Evolutionary conservation across 495 filamentous ascomycete genomes (phyloP).

Genomic region (Penicillium pulvis): DNA sequence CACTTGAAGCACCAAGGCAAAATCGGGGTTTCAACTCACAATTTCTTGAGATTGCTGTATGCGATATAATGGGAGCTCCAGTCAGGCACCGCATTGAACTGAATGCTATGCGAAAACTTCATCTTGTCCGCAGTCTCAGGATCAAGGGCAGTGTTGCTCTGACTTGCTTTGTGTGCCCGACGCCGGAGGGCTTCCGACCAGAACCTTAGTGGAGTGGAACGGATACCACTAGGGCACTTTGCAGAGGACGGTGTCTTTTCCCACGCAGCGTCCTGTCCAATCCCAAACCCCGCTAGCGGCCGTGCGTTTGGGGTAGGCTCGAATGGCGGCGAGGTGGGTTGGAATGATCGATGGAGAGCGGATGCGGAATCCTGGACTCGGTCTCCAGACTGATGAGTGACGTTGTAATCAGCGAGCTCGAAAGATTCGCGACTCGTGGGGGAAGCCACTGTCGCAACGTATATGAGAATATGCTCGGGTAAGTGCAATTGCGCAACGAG

Average conservation of each 20-base stretch:
- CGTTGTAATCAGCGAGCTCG: constrained; percentile 42
- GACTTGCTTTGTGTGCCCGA: constrained; percentile 25
- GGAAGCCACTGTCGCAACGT: constrained; percentile 33
- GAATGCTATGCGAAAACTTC: constrained; percentile 99
- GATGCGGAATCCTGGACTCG: constrained; percentile 8
- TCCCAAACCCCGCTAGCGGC: constrained; percentile 15
- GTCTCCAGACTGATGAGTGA: constrained; percentile 17
- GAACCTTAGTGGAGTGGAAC: constrained; percentile 33
- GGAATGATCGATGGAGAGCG: constrained; percentile 9
- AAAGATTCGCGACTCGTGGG: constrained; percentile 30
- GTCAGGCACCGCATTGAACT: constrained; percentile 99
- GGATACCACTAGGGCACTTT: constrained; percentile 17
- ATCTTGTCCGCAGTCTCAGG: constrained; percentile 67
- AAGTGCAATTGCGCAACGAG: constrained; percentile 9
- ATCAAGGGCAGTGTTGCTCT: constrained; percentile 21
- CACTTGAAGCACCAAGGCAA: background rate
- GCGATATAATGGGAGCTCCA: constrained; percentile 98
- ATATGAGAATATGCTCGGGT: background rate
- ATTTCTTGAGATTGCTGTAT: constrained; percentile 98
- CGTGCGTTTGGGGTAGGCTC: constrained; percentile 18
- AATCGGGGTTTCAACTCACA: constrained; percentile 59
- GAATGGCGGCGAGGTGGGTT: constrained; percentile 6
- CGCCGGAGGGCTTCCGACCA: constrained; percentile 45
- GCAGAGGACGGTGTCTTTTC: constrained; percentile 20
- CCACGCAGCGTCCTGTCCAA: constrained; percentile 3